Base-by-base conservation (phyloP, 352 stramenopile genomes). In the Pythium monospermum region DNA sequence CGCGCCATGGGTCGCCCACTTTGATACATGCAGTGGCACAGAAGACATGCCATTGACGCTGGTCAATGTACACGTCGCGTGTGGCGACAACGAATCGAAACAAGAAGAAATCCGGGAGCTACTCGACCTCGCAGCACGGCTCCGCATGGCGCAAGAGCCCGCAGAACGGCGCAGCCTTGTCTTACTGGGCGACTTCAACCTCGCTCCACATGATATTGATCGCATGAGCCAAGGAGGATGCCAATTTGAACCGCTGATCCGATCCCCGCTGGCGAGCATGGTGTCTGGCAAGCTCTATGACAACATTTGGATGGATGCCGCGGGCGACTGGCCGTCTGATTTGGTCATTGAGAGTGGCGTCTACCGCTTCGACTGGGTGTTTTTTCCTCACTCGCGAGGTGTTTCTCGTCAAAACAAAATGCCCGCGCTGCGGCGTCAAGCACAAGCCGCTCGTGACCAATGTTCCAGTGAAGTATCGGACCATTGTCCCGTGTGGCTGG, bases 181-280 rank as follows among this genome's bases (percentile, higher is more conserved):
- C 13, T 59, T 87, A 12, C 44, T 89, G 5, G 78, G 76, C 21
- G 76, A 87, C 52, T 86, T 89, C 49, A 87, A 87, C 47, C 60
- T 89, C 35, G 59, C 71, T 1, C 76, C 69, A 0, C 66, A 83
- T 31, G 75, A 86, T 11, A 50, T 77, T 12, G 41, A 66, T 2
- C 49, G 50, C 5, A 63, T 58, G 28, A 48, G 57, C 0, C 36
- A 62, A 0, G 63, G 7, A 31, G 30, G 38, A 12, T 8, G 15
- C 3, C 22, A 64, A 3, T 33, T 57, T 12, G 64, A 68, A 32
- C 69, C 75, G 6, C 59, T 87, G 6, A 70, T 89, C 39, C 71
- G 68, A 21, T 65, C 74, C 8, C 71, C 71, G 1, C 41, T 82
- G 6, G 61, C 71, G 4, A 81, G 67, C 4, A 87, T 71, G 8